phyloP scores from a whole-genome alignment of 441 rosid species.

The Adansonia gregorii region DNA sequence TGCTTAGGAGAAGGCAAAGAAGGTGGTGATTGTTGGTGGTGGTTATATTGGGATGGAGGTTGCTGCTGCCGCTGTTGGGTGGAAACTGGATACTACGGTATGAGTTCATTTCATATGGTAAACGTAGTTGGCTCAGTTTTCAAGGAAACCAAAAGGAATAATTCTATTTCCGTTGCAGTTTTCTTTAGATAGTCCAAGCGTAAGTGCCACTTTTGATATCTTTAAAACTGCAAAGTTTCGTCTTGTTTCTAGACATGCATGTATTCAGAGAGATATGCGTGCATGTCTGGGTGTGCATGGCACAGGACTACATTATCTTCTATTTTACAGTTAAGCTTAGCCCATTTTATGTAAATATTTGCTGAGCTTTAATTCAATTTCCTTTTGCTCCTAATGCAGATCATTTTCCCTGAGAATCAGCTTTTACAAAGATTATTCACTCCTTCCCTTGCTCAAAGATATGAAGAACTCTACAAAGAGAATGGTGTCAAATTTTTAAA shows the following conservation, averaged over 20 bases:
- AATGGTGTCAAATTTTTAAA: constrained; percentile 75
- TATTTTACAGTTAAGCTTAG: not conserved
- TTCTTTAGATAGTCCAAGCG: constrained; percentile 3
- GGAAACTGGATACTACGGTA: constrained; percentile 93
- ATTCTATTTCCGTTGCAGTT: not conserved
- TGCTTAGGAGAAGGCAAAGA: constrained; percentile 68
- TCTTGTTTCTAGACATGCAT: constrained; percentile 7
- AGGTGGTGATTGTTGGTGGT: constrained; percentile 88
- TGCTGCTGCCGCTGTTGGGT: constrained; percentile 92
- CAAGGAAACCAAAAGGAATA: not conserved
- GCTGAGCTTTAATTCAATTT: constrained; percentile 19
- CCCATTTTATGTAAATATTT: not conserved
- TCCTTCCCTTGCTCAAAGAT: constrained; percentile 83
- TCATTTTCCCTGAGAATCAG: constrained; percentile 83
- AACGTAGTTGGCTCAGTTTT: not conserved
- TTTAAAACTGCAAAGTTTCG: not conserved
- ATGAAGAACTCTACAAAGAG: constrained; percentile 80
- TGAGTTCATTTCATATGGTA: constrained; percentile 23
- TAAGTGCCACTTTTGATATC: not conserved
- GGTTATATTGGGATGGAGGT: constrained; percentile 99
- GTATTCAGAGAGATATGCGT: not conserved
- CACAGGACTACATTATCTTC: not conserved
- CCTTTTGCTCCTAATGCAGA: constrained; percentile 41
- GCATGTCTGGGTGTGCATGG: not conserved
- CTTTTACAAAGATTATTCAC: constrained; percentile 86